These are phyloP conservation scores for Phlebiopsis flavidoalba DNA, from an alignment of 768 basidiomycete genomes.

Conservation along the genomic window DNA sequence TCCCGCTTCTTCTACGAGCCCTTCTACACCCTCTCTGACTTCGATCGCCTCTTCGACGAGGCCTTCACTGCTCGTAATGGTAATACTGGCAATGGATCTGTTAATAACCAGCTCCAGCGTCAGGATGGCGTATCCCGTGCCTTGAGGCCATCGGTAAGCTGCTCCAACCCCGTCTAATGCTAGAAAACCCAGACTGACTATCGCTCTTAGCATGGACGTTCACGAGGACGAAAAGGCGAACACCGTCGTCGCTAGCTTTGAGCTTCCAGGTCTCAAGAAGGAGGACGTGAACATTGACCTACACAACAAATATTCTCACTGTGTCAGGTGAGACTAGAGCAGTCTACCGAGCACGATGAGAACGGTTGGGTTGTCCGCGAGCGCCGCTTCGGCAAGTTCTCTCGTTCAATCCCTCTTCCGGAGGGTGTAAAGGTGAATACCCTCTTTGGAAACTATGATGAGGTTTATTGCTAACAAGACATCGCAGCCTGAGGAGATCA, in stretches of 20 bases:
- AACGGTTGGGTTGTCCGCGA: constrained; percentile 37
- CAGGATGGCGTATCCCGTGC: neutral
- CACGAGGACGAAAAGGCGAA: constrained; percentile 35
- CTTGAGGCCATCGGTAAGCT: neutral
- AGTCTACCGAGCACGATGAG: constrained; percentile 27
- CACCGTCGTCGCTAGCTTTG: constrained; percentile 44
- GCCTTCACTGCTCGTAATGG: constrained; percentile 22
- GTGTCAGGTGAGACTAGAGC: constrained; percentile 38
- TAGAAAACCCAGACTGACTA: neutral
- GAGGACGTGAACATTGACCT: constrained; percentile 42
- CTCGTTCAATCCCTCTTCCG: constrained; percentile 42
- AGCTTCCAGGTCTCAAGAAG: constrained; percentile 48
- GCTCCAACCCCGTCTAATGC: neutral
- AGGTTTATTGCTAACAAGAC: constrained; percentile 6
- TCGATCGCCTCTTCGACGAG: constrained; percentile 39
- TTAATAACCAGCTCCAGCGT: neutral
- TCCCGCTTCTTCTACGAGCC: constrained; percentile 37
- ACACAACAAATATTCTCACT: constrained; percentile 38
- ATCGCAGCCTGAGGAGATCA: constrained; percentile 37
- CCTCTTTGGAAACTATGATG: neutral
- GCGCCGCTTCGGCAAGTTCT: constrained; percentile 42
- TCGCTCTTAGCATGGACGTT: constrained; percentile 19
- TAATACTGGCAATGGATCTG: neutral
- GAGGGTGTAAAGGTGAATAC: constrained; percentile 37
- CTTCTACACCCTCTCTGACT: constrained; percentile 31